Evolutionary conservation across 352 stramenopile genomes (phyloP).

Genomic region (Phytopythium boreale): DNA sequence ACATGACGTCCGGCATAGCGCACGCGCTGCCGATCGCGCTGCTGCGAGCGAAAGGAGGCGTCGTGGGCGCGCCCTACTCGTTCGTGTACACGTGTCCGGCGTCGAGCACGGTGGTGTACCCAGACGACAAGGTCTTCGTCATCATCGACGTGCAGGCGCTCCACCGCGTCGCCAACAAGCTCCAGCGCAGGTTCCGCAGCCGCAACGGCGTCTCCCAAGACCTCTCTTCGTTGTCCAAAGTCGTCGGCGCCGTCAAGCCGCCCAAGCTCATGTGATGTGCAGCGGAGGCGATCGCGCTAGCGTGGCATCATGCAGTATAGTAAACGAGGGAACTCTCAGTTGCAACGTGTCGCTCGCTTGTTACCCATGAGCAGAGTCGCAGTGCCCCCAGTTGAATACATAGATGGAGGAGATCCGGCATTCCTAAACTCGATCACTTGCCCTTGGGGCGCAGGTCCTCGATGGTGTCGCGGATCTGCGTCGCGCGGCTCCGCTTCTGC

Average conservation of each 20-base stretch:
- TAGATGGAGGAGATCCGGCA: background rate
- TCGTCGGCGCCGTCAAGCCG: conserved; percentile 3
- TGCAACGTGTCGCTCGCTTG: background rate
- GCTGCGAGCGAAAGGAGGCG: conserved; percentile 49
- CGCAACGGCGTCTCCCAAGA: conserved; percentile 9
- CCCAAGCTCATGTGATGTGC: conserved; percentile 1
- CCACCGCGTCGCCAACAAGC: conserved; percentile 70
- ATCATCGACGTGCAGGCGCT: conserved; percentile 73
- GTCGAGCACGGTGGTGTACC: conserved; percentile 54
- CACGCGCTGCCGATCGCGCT: conserved; percentile 79
- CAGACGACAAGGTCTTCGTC: conserved; percentile 79
- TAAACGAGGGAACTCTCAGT: background rate
- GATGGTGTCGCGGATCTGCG: conserved; percentile 71
- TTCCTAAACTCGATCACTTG: conserved; percentile 21
- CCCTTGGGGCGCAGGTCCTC: conserved; percentile 70
- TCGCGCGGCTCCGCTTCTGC: conserved; percentile 64
- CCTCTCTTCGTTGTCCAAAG: conserved; percentile 8
- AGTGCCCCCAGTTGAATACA: conserved; percentile 1
- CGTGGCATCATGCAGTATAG: background rate
- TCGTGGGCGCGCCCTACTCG: conserved; percentile 49
- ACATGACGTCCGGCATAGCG: conserved; percentile 69
- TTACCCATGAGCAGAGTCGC: no score
- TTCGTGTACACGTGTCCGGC: conserved; percentile 84
- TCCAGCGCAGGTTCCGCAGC: conserved; percentile 69
- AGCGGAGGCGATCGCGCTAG: background rate